A percentile compares a stretch with the other conserved stretches of the same genome.
Evolutionary conservation across 495 filamentous ascomycete genomes (phyloP).

Genomic region (Cercophora samala): DNA sequence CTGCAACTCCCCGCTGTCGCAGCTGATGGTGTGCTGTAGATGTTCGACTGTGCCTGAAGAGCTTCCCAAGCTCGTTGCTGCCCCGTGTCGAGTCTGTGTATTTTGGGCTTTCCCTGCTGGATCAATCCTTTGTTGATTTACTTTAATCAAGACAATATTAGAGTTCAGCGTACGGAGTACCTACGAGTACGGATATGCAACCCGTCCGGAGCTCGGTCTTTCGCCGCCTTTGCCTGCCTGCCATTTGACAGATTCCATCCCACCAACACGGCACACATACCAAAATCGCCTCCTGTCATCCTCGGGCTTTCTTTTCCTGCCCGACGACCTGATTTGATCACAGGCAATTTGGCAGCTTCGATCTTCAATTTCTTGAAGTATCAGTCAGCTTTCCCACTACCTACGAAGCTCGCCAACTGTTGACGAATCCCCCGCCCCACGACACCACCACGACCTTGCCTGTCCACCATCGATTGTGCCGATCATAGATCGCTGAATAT

Average conservation of each 20-base stretch:
- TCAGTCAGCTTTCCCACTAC: too few species aligned
- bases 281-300: conserved; percentile 9
- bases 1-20: not conserved
- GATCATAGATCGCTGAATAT: not conserved
- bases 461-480: not conserved
- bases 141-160: not conserved
- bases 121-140: not conserved
- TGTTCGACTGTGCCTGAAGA: not conserved
- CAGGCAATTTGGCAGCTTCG: not conserved
- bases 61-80: not conserved
- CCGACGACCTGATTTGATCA: not conserved
- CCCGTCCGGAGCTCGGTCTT: not conserved
- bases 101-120: not conserved
- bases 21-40: not conserved
- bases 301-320: not conserved
- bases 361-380: not conserved
- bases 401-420: not conserved
- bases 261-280: not conserved
- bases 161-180: too few species aligned
- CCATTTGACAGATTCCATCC: not conserved
- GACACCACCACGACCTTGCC: not conserved
- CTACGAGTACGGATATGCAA: not conserved
- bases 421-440: not conserved
- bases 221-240: not conserved
- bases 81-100: not conserved